A percentile compares a stretch with the other conserved stretches of the same genome.
Evolutionary conservation across 2,329 filamentous ascomycete genomes (phyloP).

Genomic region (Bimuria novae-zelandiae): DNA sequence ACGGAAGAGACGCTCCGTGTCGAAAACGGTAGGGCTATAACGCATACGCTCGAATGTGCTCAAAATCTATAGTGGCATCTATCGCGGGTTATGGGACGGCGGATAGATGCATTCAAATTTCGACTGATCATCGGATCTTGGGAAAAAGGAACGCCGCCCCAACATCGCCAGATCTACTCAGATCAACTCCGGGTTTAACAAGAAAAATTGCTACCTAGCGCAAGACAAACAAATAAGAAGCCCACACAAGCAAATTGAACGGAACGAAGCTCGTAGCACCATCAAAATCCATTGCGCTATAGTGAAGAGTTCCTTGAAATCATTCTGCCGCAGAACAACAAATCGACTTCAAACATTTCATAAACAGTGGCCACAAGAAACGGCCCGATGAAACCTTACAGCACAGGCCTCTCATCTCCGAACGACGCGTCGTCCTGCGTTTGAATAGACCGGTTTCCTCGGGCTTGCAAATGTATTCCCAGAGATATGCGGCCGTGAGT

Average conservation of each 20-base stretch:
- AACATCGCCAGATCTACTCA: not conserved
- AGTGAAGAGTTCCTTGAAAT: too few relatives aligned
- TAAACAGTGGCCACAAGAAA: too few relatives aligned
- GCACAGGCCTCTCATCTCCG: slow-evolving; percentile 20
- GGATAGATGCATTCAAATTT: not conserved
- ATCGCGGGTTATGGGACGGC: not conserved
- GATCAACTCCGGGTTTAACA: not conserved
- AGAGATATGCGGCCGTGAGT: slow-evolving; percentile 1
- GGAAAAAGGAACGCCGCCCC: slow-evolving; percentile 3
- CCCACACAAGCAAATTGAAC: too few relatives aligned
- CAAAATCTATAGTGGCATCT: not conserved
- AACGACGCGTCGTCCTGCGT: slow-evolving; percentile 24
- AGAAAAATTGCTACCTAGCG: not conserved
- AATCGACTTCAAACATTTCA: too few relatives aligned
- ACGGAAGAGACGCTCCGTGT: slow-evolving; percentile 12
- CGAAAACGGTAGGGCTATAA: slow-evolving; percentile 7
- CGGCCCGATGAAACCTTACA: not conserved
- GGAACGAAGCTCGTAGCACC: too few relatives aligned
- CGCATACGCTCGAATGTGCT: not conserved
- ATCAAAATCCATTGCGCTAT: too few relatives aligned
- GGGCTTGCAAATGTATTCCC: slow-evolving; percentile 7
- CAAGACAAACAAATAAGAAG: too few relatives aligned
- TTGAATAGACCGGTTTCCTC: slow-evolving; percentile 13
- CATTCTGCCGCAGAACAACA: too few relatives aligned
- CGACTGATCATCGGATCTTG: not conserved